A percentile compares a stretch with the other conserved stretches of the same genome.
phyloP scores from a whole-genome alignment of 2,329 filamentous ascomycete species.

The Fusarium luffae region DNA sequence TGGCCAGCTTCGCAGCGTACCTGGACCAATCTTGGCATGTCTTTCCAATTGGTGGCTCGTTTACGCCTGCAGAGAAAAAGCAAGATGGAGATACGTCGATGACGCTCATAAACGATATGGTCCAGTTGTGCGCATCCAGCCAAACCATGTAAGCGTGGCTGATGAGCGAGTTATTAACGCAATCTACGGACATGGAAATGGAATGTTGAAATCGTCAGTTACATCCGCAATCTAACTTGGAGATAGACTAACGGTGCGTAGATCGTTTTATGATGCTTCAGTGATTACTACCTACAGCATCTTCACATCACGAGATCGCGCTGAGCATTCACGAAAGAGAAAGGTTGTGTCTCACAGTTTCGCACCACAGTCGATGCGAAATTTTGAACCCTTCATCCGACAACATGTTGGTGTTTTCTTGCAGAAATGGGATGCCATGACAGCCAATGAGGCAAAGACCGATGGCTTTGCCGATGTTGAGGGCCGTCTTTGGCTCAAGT shows the following conservation, averaged over 20 bases:
- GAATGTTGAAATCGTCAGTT: conserved; percentile 3
- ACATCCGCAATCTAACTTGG: too few species aligned
- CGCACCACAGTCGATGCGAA: background rate
- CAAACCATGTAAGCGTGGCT: background rate
- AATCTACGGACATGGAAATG: conserved; percentile 10
- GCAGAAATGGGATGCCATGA: conserved; percentile 1
- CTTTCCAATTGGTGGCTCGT: conserved; percentile 8
- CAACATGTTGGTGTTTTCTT: background rate
- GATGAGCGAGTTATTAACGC: background rate
- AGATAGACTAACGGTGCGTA: background rate
- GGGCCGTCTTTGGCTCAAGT: background rate
- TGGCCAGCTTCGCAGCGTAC: background rate
- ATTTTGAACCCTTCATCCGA: background rate
- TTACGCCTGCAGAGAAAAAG: background rate
- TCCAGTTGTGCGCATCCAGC: background rate
- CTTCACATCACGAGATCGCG: conserved; percentile 1
- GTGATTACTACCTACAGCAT: background rate
- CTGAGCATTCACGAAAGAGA: conserved; percentile 10
- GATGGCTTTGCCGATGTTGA: background rate
- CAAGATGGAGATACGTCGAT: background rate
- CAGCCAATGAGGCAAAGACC: background rate
- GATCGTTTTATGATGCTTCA: conserved; percentile 8
- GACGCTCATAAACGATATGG: background rate
- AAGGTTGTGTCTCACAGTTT: conserved; percentile 1
- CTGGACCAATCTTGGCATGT: background rate